These are phyloP conservation scores for Kazachstania psychrophila DNA, from an alignment of 805 yeast species.

Conservation along the genomic window DNA sequence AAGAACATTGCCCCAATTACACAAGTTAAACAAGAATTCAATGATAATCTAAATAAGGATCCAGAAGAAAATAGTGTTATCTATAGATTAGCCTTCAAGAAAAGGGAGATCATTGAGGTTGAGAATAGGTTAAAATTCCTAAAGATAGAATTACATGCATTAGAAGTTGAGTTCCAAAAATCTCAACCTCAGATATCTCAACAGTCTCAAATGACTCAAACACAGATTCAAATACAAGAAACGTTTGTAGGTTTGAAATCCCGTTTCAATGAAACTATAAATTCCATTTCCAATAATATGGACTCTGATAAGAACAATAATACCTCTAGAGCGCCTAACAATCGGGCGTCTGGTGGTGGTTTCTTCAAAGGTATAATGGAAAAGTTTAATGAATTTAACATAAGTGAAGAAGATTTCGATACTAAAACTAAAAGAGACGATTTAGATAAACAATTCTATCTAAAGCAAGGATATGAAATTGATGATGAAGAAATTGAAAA, in stretches of 20 bases:
- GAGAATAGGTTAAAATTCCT: constrained; percentile 33
- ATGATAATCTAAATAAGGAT: not conserved
- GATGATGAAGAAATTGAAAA: constrained; percentile 23
- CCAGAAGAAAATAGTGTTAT: constrained; percentile 19
- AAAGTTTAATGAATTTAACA: constrained; percentile 28
- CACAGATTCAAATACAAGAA: constrained; percentile 1
- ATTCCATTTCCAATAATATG: too few species aligned
- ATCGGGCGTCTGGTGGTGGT: constrained; percentile 3
- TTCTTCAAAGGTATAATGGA: constrained; percentile 16
- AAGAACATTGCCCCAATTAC: constrained; percentile 2
- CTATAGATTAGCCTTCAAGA: constrained; percentile 41
- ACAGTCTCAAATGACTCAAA: not conserved
- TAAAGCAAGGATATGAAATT: constrained; percentile 21
- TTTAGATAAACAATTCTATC: constrained; percentile 13
- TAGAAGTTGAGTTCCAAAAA: constrained; percentile 29
- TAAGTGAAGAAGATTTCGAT: constrained; percentile 27
- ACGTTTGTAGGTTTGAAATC: not conserved
- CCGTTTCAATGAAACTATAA: not conserved
- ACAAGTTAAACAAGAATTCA: not conserved
- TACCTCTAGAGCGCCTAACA: not conserved
- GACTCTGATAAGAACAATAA: too few species aligned
- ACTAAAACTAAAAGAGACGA: constrained; percentile 8
- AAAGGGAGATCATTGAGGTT: constrained; percentile 42
- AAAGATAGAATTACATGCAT: constrained; percentile 31
- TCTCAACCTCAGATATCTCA: constrained; percentile 3